Base-by-base conservation (phyloP, 768 basidiomycete species). In the Lentinus tigrinus region DNA sequence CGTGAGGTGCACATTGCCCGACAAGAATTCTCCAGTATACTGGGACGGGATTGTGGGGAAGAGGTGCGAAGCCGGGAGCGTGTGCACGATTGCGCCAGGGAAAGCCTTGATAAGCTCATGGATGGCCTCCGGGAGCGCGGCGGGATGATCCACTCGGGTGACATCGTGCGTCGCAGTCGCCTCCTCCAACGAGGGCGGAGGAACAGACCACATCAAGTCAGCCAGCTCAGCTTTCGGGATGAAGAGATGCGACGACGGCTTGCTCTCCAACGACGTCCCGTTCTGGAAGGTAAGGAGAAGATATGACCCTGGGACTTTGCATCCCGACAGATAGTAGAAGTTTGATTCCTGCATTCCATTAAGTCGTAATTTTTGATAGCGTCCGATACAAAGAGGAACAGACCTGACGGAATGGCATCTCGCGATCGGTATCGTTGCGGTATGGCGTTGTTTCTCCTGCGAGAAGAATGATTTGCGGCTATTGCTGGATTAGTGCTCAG, bases 201-300 rank as follows among this genome's bases (percentile, higher is more conserved):
- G 85, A 3, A 91, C 85, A 6, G 87, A 89, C 95, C 95, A 98
- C 85, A 97, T 85, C 52, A 93, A 72, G 67, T 91, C 89, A 0
- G 76, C 84, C 3, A 85, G 76, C 51, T 88, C 84, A 19, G 84
- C 82, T 54, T 89, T 80, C 1, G 93, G 93, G 56, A 97, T 87
- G 72, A 90, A 94, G 34, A 98, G 78, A 7, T 85, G 81, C 7
- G 83, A 70, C 10, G 76, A 78, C 7, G 81, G 76, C 0, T 68
- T 69, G 9, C 68, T 66, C 3, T 72, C 74, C n/a, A 78, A 67
- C 4, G 77, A 74, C 13, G 80, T 79, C 21, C 78, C 79, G 40
- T 78, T 74, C 57, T 84, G 77, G 69, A 79, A 87, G 2, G 79
- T 72, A 9, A 89, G 73, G 19, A 94, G 73, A 13, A 94, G 71